phyloP scores from a whole-genome alignment of 495 filamentous ascomycete genomes.

The Aspergillus sclerotioniger region DNA sequence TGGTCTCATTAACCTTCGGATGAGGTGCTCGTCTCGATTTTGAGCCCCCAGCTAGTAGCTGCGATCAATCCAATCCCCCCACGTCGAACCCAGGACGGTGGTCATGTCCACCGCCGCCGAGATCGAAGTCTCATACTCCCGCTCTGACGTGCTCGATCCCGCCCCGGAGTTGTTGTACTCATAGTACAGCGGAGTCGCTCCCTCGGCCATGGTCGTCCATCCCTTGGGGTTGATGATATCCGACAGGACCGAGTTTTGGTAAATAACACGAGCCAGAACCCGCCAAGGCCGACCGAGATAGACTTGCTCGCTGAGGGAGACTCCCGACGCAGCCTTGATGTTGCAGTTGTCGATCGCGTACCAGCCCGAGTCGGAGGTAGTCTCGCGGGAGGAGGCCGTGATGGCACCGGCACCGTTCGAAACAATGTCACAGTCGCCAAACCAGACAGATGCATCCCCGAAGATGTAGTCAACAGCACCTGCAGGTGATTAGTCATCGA shows the following conservation, averaged over 20 bases:
- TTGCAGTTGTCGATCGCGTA: conserved; percentile 63
- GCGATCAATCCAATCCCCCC: conserved; percentile 39
- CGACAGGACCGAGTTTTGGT: conserved; percentile 56
- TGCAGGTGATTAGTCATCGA: conserved; percentile 2
- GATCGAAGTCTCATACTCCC: conserved; percentile 51
- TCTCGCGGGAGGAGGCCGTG: conserved; percentile 59
- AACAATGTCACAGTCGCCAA: conserved; percentile 58
- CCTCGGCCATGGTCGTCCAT: conserved; percentile 52
- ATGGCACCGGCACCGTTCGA: conserved; percentile 50
- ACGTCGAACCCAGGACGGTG: conserved; percentile 52
- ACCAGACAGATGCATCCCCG: conserved; percentile 64
- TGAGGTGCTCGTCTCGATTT: not conserved
- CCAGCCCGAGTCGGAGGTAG: conserved; percentile 50
- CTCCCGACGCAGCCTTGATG: conserved; percentile 45
- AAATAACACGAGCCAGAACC: conserved; percentile 61
- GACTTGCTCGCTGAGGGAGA: conserved; percentile 48
- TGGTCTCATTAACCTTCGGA: not conserved
- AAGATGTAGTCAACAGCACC: conserved; percentile 62
- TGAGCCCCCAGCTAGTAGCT: conserved; percentile 14
- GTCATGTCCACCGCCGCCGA: conserved; percentile 45
- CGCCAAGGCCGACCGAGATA: conserved; percentile 71
- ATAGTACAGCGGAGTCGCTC: conserved; percentile 49
- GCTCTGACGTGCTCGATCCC: conserved; percentile 54
- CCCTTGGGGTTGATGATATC: conserved; percentile 59
- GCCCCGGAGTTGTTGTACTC: conserved; percentile 61